Conservation (phyloP, 192 early-diverging fungal species). For the Backusella psychrophila region DNA sequence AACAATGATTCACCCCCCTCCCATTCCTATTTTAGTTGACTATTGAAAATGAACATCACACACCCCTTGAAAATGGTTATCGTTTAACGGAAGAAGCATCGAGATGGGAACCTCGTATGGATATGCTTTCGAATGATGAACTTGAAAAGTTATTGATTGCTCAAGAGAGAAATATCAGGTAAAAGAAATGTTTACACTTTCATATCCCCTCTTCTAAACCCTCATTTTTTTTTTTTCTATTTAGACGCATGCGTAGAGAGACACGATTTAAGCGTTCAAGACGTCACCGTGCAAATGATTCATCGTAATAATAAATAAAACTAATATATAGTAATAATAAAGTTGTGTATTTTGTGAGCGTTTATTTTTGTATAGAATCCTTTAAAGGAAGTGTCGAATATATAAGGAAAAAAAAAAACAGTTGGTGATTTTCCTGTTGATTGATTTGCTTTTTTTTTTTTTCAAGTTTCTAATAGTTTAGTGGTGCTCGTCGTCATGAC, state of each 20-base stretch:
- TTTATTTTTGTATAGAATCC: background rate
- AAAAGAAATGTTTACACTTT: background rate
- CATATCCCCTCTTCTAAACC: too few relatives aligned
- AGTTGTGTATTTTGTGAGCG: background rate
- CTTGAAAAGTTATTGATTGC: conserved; percentile 57
- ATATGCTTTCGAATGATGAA: conserved; percentile 56
- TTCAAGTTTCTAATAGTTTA: background rate
- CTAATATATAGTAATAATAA: background rate
- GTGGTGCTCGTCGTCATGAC: conserved; percentile 35
- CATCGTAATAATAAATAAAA: background rate
- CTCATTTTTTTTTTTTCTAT: background rate
- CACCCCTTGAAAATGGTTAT: conserved; percentile 43
- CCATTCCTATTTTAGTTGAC: conserved; percentile 16
- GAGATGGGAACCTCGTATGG: conserved; percentile 53
- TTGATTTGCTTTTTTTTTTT: background rate
- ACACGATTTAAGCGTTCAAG: conserved; percentile 30
- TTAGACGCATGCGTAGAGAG: conserved; percentile 28
- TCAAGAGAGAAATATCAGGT: conserved; percentile 56
- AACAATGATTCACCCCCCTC: background rate
- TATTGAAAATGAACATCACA: conserved; percentile 32
- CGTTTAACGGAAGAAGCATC: conserved; percentile 47
- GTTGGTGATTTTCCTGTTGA: background rate
- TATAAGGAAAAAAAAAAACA: background rate
- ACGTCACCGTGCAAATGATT: conserved; percentile 9
- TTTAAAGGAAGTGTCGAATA: background rate